A percentile compares a stretch with the other conserved stretches of the same genome.
Conservation (phyloP, 108 stramenopile species). For the Ochromonas danica region DNA sequence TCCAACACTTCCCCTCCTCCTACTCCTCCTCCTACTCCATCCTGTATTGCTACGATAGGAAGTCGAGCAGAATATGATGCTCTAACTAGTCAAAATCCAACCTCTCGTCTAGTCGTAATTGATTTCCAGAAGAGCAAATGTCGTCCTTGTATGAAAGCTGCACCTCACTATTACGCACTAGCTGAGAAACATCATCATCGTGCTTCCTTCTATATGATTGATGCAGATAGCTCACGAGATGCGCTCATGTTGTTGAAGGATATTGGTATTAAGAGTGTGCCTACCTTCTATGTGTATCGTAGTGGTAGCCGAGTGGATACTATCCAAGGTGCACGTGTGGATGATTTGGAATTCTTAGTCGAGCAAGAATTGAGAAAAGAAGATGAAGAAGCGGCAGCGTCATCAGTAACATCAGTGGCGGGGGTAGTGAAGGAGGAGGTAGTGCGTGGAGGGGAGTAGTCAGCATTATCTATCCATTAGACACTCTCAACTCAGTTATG, state of each 20-base stretch:
- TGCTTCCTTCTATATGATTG: not conserved
- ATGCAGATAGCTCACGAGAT: not conserved
- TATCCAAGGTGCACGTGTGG: not conserved
- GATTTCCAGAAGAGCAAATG: not conserved
- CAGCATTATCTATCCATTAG: too few species aligned
- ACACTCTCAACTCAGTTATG: too few species aligned
- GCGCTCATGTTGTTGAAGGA: not conserved
- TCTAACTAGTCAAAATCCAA: too few species aligned
- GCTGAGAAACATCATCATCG: not conserved
- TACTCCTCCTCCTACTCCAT: too few species aligned
- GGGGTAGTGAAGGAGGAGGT: too few species aligned
- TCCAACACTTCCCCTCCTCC: too few species aligned
- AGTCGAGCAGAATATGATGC: too few species aligned
- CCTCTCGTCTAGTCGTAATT: too few species aligned
- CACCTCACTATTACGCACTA: not conserved
- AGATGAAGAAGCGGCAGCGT: too few species aligned
- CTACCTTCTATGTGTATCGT: not conserved
- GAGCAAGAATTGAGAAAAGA: not conserved
- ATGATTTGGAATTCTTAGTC: not conserved
- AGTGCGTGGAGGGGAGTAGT: too few species aligned
- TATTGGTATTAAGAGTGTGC: not conserved
- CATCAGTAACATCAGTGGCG: too few species aligned
- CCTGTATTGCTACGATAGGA: too few species aligned
- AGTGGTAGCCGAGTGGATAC: not conserved
- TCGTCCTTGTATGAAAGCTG: not conserved